A percentile compares a stretch with the other conserved stretches of the same genome.
Evolutionary conservation across 805 yeast species (phyloP).

Genomic region (Candida berthetii): DNA sequence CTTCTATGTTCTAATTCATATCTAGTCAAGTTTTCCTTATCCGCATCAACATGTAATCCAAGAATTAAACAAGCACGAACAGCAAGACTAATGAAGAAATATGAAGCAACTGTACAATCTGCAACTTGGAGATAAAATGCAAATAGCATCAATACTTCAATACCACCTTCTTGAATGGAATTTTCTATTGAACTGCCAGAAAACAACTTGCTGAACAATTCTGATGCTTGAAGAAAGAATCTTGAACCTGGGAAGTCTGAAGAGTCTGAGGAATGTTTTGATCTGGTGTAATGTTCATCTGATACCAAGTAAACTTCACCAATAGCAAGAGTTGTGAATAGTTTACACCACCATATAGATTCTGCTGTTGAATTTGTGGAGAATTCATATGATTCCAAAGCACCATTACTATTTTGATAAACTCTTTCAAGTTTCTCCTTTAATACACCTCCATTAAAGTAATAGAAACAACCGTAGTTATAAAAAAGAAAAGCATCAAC

Average conservation of each 20-base stretch:
- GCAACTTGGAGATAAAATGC: slow-evolving; percentile 81
- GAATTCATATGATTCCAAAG: background rate
- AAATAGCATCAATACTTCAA: slow-evolving; percentile 69
- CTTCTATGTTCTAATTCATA: slow-evolving; percentile 79
- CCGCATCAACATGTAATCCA: slow-evolving; percentile 82
- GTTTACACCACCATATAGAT: slow-evolving; percentile 77
- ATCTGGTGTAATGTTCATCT: slow-evolving; percentile 44
- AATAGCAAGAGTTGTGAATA: slow-evolving; percentile 63
- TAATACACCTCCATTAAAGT: slow-evolving; percentile 76
- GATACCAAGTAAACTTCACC: slow-evolving; percentile 87
- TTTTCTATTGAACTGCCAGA: slow-evolving; percentile 75
- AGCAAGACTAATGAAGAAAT: slow-evolving; percentile 74
- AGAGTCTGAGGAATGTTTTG: slow-evolving; percentile 6
- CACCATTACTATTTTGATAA: slow-evolving; percentile 26
- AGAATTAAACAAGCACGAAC: slow-evolving; percentile 62
- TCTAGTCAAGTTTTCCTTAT: slow-evolving; percentile 55
- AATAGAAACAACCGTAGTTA: slow-evolving; percentile 81
- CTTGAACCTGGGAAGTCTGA: slow-evolving; percentile 71
- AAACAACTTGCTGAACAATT: slow-evolving; percentile 66
- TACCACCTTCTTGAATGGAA: slow-evolving; percentile 72
- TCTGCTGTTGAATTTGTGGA: slow-evolving; percentile 49
- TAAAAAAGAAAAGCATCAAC: slow-evolving; percentile 75
- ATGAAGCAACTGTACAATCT: slow-evolving; percentile 76
- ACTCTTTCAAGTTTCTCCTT: slow-evolving; percentile 59
- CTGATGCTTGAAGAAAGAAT: slow-evolving; percentile 72